phyloP scores from a whole-genome alignment of 75 land plant genomes.

The Sequoiadendron giganteum region DNA sequence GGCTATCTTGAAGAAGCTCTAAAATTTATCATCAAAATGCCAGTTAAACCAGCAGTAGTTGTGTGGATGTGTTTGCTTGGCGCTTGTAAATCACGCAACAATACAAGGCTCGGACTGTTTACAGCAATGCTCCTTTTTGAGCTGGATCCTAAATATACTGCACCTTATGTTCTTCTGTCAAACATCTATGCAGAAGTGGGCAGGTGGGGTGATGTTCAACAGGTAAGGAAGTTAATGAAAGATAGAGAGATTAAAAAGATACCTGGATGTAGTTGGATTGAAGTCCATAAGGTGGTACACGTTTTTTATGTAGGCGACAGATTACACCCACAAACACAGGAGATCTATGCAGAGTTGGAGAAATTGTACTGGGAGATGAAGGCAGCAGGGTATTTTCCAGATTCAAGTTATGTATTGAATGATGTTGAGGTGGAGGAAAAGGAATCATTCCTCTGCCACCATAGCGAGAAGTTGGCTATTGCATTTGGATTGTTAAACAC shows the following conservation, averaged over 20 bases:
- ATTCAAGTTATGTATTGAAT: constrained; percentile 13
- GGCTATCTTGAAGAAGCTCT: constrained; percentile 23
- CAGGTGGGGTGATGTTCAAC: constrained; percentile 22
- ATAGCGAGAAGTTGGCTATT: constrained; percentile 20
- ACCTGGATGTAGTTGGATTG: constrained; percentile 24
- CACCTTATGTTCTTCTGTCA: constrained; percentile 18
- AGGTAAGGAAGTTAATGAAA: constrained; percentile 12
- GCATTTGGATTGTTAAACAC: constrained; percentile 14
- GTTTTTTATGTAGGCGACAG: constrained; percentile 9
- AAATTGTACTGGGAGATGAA: constrained; percentile 16
- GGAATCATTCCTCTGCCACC: constrained; percentile 2
- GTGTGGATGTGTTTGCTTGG: constrained; percentile 25
- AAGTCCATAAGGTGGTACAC: constrained; percentile 14
- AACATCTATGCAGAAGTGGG: constrained; percentile 13
- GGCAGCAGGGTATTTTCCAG: constrained; percentile 13
- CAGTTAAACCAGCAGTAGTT: constrained; percentile 1
- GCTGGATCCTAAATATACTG: constrained; percentile 6
- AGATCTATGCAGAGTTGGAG: constrained; percentile 18
- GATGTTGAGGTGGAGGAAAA: constrained; percentile 13
- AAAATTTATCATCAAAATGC: constrained; percentile 15
- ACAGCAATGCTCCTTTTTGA: constrained; percentile 4
- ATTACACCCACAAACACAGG: constrained; percentile 13
- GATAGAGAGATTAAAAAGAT: constrained; percentile 3
- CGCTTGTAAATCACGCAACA: constrained; percentile 15
- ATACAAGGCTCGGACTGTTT: constrained; percentile 9